Conservation (phyloP, 148 eudicot species). For the Rhododendron vialii region DNA sequence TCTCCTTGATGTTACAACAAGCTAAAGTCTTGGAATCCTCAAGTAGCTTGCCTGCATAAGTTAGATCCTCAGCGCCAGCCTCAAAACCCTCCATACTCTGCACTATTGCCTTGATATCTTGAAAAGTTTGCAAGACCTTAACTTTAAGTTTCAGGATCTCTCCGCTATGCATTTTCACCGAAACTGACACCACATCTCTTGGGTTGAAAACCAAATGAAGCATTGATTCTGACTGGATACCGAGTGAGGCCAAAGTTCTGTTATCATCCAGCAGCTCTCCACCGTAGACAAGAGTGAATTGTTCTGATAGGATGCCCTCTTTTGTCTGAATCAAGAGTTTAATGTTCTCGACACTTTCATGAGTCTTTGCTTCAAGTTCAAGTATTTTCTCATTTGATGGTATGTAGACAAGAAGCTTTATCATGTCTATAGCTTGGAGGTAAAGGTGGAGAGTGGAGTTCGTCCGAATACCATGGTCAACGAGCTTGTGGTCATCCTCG, state of each 20-base stretch:
- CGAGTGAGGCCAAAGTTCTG: slow-evolving; percentile 13
- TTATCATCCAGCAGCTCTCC: slow-evolving; percentile 20
- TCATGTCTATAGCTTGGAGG: no score
- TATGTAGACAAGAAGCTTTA: neutral
- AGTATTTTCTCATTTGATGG: slow-evolving; percentile 6
- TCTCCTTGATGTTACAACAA: neutral
- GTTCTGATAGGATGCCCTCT: neutral
- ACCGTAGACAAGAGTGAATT: slow-evolving; percentile 14
- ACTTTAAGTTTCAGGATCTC: slow-evolving; percentile 16
- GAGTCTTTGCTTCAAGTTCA: neutral
- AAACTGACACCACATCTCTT: slow-evolving; percentile 10
- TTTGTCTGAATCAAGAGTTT: neutral
- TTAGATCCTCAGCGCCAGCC: neutral
- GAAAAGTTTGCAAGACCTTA: slow-evolving; percentile 14
- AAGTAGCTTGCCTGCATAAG: neutral
- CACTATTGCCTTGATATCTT: neutral
- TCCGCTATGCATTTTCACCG: slow-evolving; percentile 10
- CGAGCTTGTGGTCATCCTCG: slow-evolving; percentile 18
- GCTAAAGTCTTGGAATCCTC: slow-evolving; percentile 21
- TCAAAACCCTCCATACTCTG: no score
- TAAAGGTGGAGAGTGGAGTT: slow-evolving; percentile 19
- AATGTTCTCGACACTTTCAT: slow-evolving; percentile 19
- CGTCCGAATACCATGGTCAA: slow-evolving; percentile 12
- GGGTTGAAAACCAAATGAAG: slow-evolving; percentile 27
- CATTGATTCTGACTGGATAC: neutral